Base-by-base conservation (phyloP, 73 alveolate genomes). In the Chromera velia region DNA sequence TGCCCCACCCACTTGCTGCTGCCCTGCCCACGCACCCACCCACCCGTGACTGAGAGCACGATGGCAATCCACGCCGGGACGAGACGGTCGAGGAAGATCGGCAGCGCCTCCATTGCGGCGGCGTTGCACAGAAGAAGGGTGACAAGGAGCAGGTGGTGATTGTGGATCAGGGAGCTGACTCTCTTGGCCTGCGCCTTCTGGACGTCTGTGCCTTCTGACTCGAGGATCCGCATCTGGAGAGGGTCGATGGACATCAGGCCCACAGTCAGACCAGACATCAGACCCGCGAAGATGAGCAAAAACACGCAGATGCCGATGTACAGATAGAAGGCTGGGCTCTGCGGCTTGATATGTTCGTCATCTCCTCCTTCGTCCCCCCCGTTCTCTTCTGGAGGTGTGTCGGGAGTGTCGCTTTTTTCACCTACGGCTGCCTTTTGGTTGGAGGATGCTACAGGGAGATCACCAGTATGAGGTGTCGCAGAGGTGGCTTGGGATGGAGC, bases 221-320 rank as follows among this genome's bases (percentile, higher is more conserved):
- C 64, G 79, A 90, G 90, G 86, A 92, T 81, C 77, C 90, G 96
- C 68, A 92, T 76, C 70, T 88, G 89, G 65, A 90, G 69, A 32
- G 92, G 86, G 83, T 92, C 98, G 70, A 92, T 90, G 31, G 98
- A 92, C 33, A 92, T 89, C 74, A 81, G 87, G 13, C 98, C 98
- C 0, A 90, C 96, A n/a, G 98, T 92, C 78, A 92, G 88, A 18
- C 98, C 98, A 82, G 94, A 85, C 96, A 92, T 92, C 46, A 93
- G 80, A 27, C 98, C 98, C 29, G 97, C 97, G 73, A 90, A 88
- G 72, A 90, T 85, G 24, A 90, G 90, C 34, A 87, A 73, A 71
- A 79, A 80, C 45, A 85, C 19, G 18, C 84, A 77, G 33, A 76
- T 80, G n/a, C n/a, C n/a, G n/a, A n/a, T n/a, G n/a, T n/a, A n/a